phyloP scores from a whole-genome alignment of 345 rosid genomes.

The Bruguiera parviflora region DNA sequence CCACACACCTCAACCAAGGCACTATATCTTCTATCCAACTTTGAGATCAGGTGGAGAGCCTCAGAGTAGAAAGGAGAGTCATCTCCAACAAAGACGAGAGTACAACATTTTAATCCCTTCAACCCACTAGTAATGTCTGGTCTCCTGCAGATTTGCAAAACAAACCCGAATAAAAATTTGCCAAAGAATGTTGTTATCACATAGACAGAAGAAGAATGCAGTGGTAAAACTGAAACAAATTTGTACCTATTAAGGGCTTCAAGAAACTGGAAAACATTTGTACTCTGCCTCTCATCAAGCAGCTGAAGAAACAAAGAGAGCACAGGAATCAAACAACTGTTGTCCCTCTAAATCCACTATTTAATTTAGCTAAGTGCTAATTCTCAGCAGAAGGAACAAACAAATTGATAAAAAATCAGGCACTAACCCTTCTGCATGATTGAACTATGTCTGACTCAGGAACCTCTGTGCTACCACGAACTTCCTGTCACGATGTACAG shows the following conservation, averaged over 20 bases:
- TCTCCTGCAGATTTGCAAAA: constrained; percentile 54
- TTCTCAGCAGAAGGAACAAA: background rate
- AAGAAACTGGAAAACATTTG: constrained; percentile 26
- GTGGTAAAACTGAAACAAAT: background rate
- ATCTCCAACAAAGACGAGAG: constrained; percentile 86
- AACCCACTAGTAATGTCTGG: constrained; percentile 76
- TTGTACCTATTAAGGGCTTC: constrained; percentile 23
- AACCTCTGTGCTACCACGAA: constrained; percentile 26
- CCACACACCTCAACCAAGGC: constrained; percentile 84
- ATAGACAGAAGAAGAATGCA: background rate
- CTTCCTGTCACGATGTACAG: constrained; percentile 20
- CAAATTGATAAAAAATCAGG: background rate
- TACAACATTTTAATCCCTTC: constrained; percentile 67
- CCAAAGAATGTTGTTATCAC: background rate
- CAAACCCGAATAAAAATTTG: background rate
- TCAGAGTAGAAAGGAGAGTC: constrained; percentile 79
- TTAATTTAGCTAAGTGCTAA: background rate
- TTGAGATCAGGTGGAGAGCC: constrained; percentile 79
- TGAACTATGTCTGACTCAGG: constrained; percentile 29
- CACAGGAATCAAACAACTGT: constrained; percentile 5
- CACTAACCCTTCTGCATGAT: constrained; percentile 30
- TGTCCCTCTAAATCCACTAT: background rate
- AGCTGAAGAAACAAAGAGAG: constrained; percentile 16
- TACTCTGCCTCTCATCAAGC: constrained; percentile 32
- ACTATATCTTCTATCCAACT: constrained; percentile 68